Conservation (phyloP, 768 basidiomycete species). For the Leccinellum luteum region DNA sequence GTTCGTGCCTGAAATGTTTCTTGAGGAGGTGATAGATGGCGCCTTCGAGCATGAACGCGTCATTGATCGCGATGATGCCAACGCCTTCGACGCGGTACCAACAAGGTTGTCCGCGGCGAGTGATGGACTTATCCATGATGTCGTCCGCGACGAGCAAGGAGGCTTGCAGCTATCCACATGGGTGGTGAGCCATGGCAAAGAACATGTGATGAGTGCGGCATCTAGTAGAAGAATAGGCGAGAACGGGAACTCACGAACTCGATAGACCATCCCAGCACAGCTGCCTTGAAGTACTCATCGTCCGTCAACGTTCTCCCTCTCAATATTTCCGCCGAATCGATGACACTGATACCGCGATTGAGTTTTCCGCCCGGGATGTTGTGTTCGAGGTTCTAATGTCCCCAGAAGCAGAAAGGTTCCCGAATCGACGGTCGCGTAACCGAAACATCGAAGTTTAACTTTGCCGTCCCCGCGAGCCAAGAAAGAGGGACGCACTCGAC, state of each 20-base stretch:
- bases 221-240: background rate
- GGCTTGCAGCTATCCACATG: slow-evolving; percentile 59
- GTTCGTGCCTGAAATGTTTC: slow-evolving; percentile 74
- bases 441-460: background rate
- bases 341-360: slow-evolving; percentile 94
- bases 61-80: slow-evolving; percentile 90
- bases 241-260: slow-evolving; percentile 60
- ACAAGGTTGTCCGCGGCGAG: slow-evolving; percentile 91
- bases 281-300: slow-evolving; percentile 39
- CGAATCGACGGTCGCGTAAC: background rate
- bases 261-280: slow-evolving; percentile 91
- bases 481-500: slow-evolving; percentile 49
- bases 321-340: slow-evolving; percentile 89
- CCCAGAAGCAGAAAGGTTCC: background rate
- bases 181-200: background rate
- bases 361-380: slow-evolving; percentile 96
- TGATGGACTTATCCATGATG: slow-evolving; percentile 95
- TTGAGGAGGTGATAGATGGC: slow-evolving; percentile 92
- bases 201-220: background rate
- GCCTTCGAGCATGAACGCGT: slow-evolving; percentile 92
- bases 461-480: background rate
- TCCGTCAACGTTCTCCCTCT: slow-evolving; percentile 66
- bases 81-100: slow-evolving; percentile 72
- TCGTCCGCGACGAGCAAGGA: slow-evolving; percentile 93
- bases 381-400: slow-evolving; percentile 73